Evolutionary conservation across 371 early-diverging fungal species (phyloP).

Genomic region (Coemansia sp.): DNA sequence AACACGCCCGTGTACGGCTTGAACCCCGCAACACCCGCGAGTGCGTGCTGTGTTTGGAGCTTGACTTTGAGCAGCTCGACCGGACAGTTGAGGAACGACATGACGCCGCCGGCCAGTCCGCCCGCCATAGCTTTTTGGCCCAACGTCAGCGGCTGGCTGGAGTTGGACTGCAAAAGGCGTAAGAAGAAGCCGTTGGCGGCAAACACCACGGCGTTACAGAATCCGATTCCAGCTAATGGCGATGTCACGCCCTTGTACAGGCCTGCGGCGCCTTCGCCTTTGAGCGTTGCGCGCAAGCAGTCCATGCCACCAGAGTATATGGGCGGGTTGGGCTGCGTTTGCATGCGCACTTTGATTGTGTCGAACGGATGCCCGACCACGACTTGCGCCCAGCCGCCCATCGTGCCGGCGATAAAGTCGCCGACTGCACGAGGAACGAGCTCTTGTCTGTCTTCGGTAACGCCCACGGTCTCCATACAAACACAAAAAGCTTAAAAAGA

Average conservation of each 20-base stretch:
- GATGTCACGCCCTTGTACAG: constrained; percentile 83
- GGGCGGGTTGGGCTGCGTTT: constrained; percentile 72
- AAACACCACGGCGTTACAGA: constrained; percentile 87
- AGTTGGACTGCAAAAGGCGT: constrained; percentile 62
- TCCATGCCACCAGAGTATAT: constrained; percentile 72
- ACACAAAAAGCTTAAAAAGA: not conserved
- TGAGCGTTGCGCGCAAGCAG: constrained; percentile 67
- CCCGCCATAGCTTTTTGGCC: constrained; percentile 72
- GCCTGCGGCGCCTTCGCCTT: constrained; percentile 74
- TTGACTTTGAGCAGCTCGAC: constrained; percentile 84
- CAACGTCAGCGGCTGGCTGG: constrained; percentile 52
- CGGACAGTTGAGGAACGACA: constrained; percentile 82
- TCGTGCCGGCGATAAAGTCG: constrained; percentile 79
- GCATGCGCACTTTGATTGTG: constrained; percentile 78
- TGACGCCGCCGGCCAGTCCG: constrained; percentile 79
- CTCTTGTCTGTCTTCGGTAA: constrained; percentile 23
- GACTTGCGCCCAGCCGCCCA: constrained; percentile 86
- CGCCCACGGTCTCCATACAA: constrained; percentile 35
- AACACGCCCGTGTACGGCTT: constrained; percentile 69
- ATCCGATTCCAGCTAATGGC: constrained; percentile 83
- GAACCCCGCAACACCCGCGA: constrained; percentile 4
- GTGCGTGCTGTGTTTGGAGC: constrained; percentile 72
- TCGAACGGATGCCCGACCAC: constrained; percentile 79
- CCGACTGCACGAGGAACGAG: constrained; percentile 58
- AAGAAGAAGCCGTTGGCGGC: constrained; percentile 76